Base-by-base conservation (phyloP, 2,329 filamentous ascomycete genomes). In the Pseudocercospora ulei region DNA sequence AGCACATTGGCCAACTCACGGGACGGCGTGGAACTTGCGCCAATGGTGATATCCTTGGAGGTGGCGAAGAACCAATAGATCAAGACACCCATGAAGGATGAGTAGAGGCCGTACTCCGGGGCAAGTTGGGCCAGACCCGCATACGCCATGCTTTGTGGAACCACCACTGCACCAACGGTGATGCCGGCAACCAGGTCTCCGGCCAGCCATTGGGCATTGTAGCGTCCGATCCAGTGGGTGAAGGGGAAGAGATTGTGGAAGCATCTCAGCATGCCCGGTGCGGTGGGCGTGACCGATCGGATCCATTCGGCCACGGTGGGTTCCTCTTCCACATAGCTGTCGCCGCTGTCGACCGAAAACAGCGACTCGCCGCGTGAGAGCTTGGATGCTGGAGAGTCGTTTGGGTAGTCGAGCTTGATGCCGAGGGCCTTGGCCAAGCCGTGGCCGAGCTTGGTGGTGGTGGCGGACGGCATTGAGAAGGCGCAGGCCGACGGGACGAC, bases 31-130 rank as follows among this genome's bases (percentile, higher is more conserved):
- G 34, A 51, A 72, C 78, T 65, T 69, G 83, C 80, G 9, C 88
- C 88, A 40, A 96, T 96, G 6, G 88, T 95, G 56, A 98, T 96
- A 62, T 98, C 88, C 60, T 96, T 98, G 8, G 88, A 95, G 0
- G 90, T 98, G 20, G 87, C 90, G 56, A 96, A 96, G 58, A 95
- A 82, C 88, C 88, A 96, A 64, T 98, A 98, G 45, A 94, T 71
- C 47, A 94, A 62, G 9, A 93, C 87, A 35, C 88, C 90, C 73
- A 95, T 90, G 58, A 98, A 96, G 0, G 88, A 95, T 0, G 88
- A 90, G 63, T 93, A 93, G 1, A 96, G 72, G 36, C 88, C 88
- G 56, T 79, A 96, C 57, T 96, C 72, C 4, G 80, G 74, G 0
- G 75, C 71, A n/a, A 96, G 70, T 44, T 79, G 73, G 28, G 88